Conservation (phyloP, 129 eudicot species). For the Glebionis coronaria region DNA sequence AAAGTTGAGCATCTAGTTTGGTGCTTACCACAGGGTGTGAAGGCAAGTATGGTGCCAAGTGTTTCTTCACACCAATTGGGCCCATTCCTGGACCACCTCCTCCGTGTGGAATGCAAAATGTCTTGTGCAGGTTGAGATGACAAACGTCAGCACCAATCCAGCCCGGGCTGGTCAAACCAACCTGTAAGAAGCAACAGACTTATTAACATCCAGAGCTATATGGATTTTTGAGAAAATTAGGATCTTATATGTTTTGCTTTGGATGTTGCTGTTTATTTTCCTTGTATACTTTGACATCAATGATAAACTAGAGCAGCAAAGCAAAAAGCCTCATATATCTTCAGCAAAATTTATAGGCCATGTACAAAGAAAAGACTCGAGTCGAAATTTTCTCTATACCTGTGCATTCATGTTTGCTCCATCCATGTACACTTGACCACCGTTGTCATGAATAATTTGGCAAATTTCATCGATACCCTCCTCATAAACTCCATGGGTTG, state of each 20-base stretch:
- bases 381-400: conserved; percentile 36
- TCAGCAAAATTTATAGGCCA: no score
- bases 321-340: no score
- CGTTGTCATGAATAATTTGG: conserved; percentile 89
- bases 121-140: conserved; percentile 95
- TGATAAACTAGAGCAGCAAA: no score
- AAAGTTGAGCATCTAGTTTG: neutral
- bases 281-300: no score
- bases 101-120: conserved; percentile 74
- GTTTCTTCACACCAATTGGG: no score
- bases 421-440: conserved; percentile 99
- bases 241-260: no score
- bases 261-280: no score
- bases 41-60: conserved; percentile 67
- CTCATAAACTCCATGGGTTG: conserved; percentile 97
- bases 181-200: conserved; percentile 38
- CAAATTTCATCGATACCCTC: conserved; percentile 98
- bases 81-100: no score
- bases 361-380: neutral
- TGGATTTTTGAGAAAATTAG: no score
- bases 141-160: conserved; percentile 98
- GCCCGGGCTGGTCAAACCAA: conserved; percentile 98
- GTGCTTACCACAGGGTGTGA: conserved; percentile 92
- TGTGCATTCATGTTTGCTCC: conserved; percentile 99
- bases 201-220: neutral